Base-by-base conservation (phyloP, 2,329 filamentous ascomycete genomes). In the Exophiala dermatitidis region DNA sequence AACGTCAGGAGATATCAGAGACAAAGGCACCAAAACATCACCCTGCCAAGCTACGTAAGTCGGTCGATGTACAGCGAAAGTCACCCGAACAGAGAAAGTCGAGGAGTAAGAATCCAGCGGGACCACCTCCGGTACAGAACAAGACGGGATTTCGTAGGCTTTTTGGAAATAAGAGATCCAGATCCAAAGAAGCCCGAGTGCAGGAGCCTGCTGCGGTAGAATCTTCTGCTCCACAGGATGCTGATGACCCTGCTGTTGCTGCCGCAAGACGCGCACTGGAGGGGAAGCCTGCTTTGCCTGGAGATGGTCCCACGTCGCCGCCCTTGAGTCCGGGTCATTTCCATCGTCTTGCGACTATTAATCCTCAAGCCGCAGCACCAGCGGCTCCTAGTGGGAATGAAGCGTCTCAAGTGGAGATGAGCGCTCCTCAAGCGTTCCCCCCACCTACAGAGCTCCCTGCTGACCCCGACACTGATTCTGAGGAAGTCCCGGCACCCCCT, bases 381-480 rank as follows among this genome's bases (percentile, higher is more conserved):
- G 19, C 50, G 12, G 34, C 10, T 4, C 41, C 30, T 30, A 46
- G 29, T 19, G 19, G 19, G 19, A 48, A 38, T 29, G 52, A 53
- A 36, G 34, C 50, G 28, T 41, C 48, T 8, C 40, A 34, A 5
- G 44, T 51, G 8, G 38, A 42, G 8, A 47, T 48, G 42, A 46
- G 32, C 2, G 40, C 56, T 32, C 40, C 64, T n/a, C 45, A 55
- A 46, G 56, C 58, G 3, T 60, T 63, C 26, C 50, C 58, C 6
- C 59, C 63, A 30, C 57, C 64, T 5, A 60, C 63, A 2, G 60
- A 63, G 33, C 65, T 56, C 31, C 63, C 64, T 7, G 53, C 63
- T 8, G 63, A 68, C 48, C 63, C 62, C 46, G 64, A 63, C 45
- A 67, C 65, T 8, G 60, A 66, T 26, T 67, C 68, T 9, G 54